A percentile compares a stretch with the other conserved stretches of the same genome.
Conservation (phyloP, 495 filamentous ascomycete species). For the Podospora pseudoanserina region DNA sequence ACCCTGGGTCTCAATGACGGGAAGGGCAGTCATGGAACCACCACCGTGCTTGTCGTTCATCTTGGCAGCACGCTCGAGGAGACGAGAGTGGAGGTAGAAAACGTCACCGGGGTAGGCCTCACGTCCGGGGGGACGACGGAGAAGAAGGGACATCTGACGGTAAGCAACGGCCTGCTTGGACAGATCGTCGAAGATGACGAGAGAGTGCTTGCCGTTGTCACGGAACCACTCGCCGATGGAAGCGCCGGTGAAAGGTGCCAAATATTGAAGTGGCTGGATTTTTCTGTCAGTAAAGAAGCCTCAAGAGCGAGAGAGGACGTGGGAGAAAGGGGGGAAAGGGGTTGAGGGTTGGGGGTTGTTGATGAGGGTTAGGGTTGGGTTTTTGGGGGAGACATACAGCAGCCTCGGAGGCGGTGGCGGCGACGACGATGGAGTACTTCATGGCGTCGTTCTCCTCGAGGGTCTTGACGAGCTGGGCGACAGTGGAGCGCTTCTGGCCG, state of each 20-base stretch:
- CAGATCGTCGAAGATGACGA: slow-evolving; percentile 94
- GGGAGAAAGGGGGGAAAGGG: neutral
- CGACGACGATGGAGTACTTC: slow-evolving; percentile 96
- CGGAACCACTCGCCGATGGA: slow-evolving; percentile 67
- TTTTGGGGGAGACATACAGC: slow-evolving; percentile 41
- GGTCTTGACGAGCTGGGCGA: slow-evolving; percentile 98
- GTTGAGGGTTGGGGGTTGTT: neutral
- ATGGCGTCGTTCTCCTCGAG: slow-evolving; percentile 99
- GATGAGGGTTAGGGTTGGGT: neutral
- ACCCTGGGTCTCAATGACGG: slow-evolving; percentile 99
- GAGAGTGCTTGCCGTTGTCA: slow-evolving; percentile 87
- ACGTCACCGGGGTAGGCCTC: slow-evolving; percentile 99
- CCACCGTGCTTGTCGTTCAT: slow-evolving; percentile 95
- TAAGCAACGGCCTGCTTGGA: slow-evolving; percentile 99
- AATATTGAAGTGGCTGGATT: slow-evolving; percentile 68
- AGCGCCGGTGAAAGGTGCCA: slow-evolving; percentile 81
- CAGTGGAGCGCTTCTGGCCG: slow-evolving; percentile 98
- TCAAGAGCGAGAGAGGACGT: too few relatives aligned
- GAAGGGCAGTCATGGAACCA: slow-evolving; percentile 95
- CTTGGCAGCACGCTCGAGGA: slow-evolving; percentile 98
- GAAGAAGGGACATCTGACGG: slow-evolving; percentile 98
- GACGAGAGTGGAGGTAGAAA: slow-evolving; percentile 99
- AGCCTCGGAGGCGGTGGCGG: slow-evolving; percentile 98
- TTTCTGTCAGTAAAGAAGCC: neutral
- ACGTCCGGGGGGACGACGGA: slow-evolving; percentile 98